phyloP scores from a whole-genome alignment of 139 green algal species.

The Closterium sp. region DNA sequence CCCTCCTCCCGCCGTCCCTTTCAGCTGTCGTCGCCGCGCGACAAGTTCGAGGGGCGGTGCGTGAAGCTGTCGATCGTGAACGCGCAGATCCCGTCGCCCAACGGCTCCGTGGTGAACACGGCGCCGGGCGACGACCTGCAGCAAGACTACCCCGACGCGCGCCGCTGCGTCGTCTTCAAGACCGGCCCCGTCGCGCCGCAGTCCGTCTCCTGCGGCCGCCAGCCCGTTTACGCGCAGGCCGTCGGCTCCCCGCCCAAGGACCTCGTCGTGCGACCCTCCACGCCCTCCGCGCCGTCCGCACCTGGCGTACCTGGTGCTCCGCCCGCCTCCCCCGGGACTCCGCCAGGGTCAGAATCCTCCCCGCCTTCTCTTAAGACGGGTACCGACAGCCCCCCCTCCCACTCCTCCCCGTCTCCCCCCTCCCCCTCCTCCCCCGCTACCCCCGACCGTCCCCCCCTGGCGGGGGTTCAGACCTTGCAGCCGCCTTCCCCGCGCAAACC shows the following conservation, averaged over 20 bases:
- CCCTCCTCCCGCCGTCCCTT: background rate
- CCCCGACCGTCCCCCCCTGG: background rate
- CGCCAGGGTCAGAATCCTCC: background rate
- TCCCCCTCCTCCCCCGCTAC: background rate
- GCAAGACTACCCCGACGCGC: conserved; percentile 11
- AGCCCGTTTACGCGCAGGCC: background rate
- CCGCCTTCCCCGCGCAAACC: background rate
- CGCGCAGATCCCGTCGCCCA: background rate
- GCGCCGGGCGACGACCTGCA: conserved; percentile 5
- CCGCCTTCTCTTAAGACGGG: background rate
- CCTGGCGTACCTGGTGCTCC: background rate
- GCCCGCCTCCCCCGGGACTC: background rate
- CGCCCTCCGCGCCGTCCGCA: background rate
- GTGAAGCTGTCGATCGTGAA: conserved; percentile 1
- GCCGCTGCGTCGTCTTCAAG: conserved; percentile 25
- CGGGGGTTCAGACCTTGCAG: background rate
- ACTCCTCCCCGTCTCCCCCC: background rate
- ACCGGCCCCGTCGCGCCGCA: conserved; percentile 11
- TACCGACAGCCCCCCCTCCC: background rate
- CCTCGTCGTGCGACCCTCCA: background rate
- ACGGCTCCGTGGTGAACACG: background rate
- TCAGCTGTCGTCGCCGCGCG: background rate
- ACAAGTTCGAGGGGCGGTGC: conserved; percentile 14
- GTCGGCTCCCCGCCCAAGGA: background rate
- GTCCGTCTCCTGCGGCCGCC: background rate